Percentiles rank a stretch among this genome's conserved stretches.
Evolutionary conservation across 805 yeast genomes (phyloP).

Genomic region (Peterozyma toletana): DNA sequence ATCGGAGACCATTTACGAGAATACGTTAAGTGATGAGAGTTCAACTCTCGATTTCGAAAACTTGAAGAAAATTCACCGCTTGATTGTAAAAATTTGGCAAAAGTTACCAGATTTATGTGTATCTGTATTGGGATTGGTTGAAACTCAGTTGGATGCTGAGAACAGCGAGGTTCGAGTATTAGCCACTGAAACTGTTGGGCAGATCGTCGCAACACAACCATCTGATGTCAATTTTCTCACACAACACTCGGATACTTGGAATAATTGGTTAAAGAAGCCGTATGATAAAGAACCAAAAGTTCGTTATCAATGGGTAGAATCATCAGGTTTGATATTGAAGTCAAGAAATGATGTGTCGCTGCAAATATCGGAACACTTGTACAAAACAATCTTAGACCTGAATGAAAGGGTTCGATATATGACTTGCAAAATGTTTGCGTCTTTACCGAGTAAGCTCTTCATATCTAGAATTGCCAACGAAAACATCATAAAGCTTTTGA

Average conservation of each 20-base stretch:
- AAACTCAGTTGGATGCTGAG: constrained; percentile 74
- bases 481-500: constrained; percentile 43
- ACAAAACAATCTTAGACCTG: constrained; percentile 65
- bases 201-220: constrained; percentile 42
- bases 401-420: constrained; percentile 66
- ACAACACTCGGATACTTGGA: constrained; percentile 54
- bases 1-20: constrained; percentile 63
- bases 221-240: constrained; percentile 51
- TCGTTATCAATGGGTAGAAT: constrained; percentile 63
- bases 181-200: constrained; percentile 71
- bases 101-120: constrained; percentile 67
- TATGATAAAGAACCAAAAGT: constrained; percentile 62
- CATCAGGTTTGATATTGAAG: constrained; percentile 39
- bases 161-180: constrained; percentile 51
- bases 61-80: constrained; percentile 52
- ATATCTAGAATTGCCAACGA: constrained; percentile 38
- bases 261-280: constrained; percentile 67
- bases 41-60: constrained; percentile 24
- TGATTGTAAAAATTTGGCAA: constrained; percentile 67
- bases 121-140: constrained; percentile 71
- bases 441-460: constrained; percentile 38
- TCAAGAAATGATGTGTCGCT: constrained; percentile 35
- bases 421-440: constrained; percentile 46
- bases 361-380: constrained; percentile 51
- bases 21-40: constrained; percentile 18